Percentiles rank a stretch among this genome's conserved stretches.
Conservation (phyloP, 768 basidiomycete genomes). For the Naganishia antarctica region DNA sequence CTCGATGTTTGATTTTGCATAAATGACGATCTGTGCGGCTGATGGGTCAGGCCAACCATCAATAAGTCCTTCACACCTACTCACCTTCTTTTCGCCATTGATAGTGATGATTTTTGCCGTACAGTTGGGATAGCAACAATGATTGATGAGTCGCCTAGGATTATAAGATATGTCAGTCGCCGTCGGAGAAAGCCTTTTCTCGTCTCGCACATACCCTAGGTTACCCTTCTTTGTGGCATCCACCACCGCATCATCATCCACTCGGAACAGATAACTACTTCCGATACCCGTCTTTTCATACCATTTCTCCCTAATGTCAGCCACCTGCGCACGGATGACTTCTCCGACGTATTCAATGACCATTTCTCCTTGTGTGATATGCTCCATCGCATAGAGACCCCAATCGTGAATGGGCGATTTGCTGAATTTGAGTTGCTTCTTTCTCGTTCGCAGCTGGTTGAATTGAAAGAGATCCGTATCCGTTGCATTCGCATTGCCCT, state of each 20-base stretch:
- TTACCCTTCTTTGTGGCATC: slow-evolving; percentile 99
- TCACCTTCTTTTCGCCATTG: slow-evolving; percentile 52
- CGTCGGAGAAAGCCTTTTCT: slow-evolving; percentile 55
- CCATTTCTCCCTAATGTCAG: slow-evolving; percentile 92
- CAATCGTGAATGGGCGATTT: slow-evolving; percentile 96
- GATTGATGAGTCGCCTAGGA: slow-evolving; percentile 87
- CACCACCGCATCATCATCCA: slow-evolving; percentile 95
- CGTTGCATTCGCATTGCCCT: slow-evolving; percentile 53
- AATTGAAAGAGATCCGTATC: slow-evolving; percentile 82
- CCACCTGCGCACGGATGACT: slow-evolving; percentile 87
- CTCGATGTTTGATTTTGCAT: slow-evolving; percentile 92
- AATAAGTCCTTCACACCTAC: not conserved
- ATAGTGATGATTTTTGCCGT: slow-evolving; percentile 56
- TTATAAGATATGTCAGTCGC: slow-evolving; percentile 17
- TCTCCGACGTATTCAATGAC: slow-evolving; percentile 99
- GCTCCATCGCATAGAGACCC: slow-evolving; percentile 97
- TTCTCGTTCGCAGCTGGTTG: slow-evolving; percentile 94
- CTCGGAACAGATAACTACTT: slow-evolving; percentile 93
- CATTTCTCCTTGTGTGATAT: slow-evolving; percentile 90
- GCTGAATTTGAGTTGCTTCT: slow-evolving; percentile 94
- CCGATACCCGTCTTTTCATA: slow-evolving; percentile 97
- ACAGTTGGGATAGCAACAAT: slow-evolving; percentile 83
- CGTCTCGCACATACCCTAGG: slow-evolving; percentile 62
- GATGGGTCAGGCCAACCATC: not conserved
- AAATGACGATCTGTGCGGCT: slow-evolving; percentile 78